phyloP scores from a whole-genome alignment of 129 eudicot species.

The Kitagawia praeruptora region DNA sequence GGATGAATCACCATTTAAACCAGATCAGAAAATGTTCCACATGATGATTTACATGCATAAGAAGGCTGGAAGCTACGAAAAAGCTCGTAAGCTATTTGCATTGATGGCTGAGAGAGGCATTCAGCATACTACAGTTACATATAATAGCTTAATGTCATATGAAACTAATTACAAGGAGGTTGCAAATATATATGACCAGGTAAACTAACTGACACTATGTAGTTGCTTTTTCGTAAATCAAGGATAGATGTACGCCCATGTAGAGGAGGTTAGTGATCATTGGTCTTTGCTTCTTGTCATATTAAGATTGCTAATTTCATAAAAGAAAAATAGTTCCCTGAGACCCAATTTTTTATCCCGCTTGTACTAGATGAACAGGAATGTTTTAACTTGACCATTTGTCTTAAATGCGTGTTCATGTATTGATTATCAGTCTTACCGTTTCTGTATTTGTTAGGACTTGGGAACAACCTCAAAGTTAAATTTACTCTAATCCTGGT shows the following conservation, averaged over 20 bases:
- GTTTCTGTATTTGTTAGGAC: background rate
- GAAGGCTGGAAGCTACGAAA: constrained; percentile 73
- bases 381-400: background rate
- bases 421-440: background rate
- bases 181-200: constrained; percentile 76
- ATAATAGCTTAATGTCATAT: constrained; percentile 87
- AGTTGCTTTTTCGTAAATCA: background rate
- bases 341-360: background rate
- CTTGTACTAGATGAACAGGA: background rate
- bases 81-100: constrained; percentile 68
- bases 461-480: background rate
- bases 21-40: constrained; percentile 94
- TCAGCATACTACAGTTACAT: constrained; percentile 61
- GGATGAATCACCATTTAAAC: constrained; percentile 49
- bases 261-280: background rate
- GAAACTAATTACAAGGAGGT: constrained; percentile 86
- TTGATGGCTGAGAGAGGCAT: constrained; percentile 77
- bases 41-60: constrained; percentile 97
- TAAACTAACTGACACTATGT: constrained; percentile 8
- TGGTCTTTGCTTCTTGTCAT: background rate
- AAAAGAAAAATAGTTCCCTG: background rate
- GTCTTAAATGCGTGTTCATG: background rate
- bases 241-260: background rate
- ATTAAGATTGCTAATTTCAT: background rate
- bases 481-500: background rate